Base-by-base conservation (phyloP, 2,329 filamentous ascomycete genomes). In the Harringtonia aguacate region DNA sequence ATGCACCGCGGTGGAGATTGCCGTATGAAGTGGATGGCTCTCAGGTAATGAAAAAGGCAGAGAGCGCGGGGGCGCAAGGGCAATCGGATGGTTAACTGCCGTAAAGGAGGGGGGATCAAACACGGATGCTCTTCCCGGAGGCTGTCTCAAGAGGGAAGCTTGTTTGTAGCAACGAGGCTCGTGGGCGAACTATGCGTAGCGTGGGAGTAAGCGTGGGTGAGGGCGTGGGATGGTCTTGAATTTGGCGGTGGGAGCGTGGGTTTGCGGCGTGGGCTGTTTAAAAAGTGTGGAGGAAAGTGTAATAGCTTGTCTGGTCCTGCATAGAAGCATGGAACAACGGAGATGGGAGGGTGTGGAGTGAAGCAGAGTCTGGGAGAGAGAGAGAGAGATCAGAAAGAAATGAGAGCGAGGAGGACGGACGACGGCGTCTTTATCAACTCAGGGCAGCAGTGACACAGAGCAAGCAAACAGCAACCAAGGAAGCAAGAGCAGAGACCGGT, bases 151-250 rank as follows among this genome's bases (percentile, higher is more conserved):
- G 20, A 33, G 27, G 30, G 24, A 39, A 33, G 31, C 20, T 14
- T 36, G 39, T 27, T 46, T 28, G 24, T 43, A 40, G 45, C 21
- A 36, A 37, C 41, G 47, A 49, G 47, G 47, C 42, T 47, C 39
- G 45, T 44, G n/a, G 39, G 33, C 27, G 30, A 40, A 29, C 45
- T 39, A 46, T 39, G 39, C 30, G 45, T 49, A 49, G 45, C 40
- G 48, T 39, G 47, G 45, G 47, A 36, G 45, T 35, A 45, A 45
- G 47, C 42, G 47, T 43, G 44, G 45, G 47, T 20, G 39, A 20
- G 37, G 18, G 39, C 45, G 45, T 49, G 43, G 47, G 46, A 48
- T 48, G 46, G 43, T 39, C 29, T 28, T 21, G 30, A 18, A 36
- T 39, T 14, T 36, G 45, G 39, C 31, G 31, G 47, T 30, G 42